Evolutionary conservation across 1,284 basidiomycete genomes (phyloP).

Genomic region (Papiliotrema nemorosa): DNA sequence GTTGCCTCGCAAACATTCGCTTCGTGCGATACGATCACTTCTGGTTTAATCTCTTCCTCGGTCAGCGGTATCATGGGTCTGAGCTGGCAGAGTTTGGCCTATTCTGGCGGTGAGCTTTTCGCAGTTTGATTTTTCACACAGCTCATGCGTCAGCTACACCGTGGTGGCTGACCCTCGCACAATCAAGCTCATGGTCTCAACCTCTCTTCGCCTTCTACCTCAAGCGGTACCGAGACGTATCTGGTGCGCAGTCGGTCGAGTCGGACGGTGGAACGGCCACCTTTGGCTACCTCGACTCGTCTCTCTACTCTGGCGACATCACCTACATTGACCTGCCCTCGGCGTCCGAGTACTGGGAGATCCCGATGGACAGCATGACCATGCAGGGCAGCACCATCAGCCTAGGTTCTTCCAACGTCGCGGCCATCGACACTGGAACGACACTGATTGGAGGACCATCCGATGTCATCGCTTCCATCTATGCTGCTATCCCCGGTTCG

Average conservation of each 20-base stretch:
- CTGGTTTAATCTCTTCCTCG: slow-evolving; percentile 42
- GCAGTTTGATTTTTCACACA: neutral
- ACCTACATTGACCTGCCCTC: slow-evolving; percentile 63
- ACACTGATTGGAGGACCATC: slow-evolving; percentile 84
- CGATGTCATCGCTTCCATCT: slow-evolving; percentile 62
- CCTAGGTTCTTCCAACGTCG: slow-evolving; percentile 37
- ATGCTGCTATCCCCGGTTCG: slow-evolving; percentile 70
- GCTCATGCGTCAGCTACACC: slow-evolving; percentile 39
- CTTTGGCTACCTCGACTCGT: slow-evolving; percentile 58
- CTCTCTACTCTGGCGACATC: slow-evolving; percentile 72
- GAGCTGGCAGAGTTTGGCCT: slow-evolving; percentile 50
- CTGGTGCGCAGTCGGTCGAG: slow-evolving; percentile 54
- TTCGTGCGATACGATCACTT: slow-evolving; percentile 39
- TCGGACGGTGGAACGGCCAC: slow-evolving; percentile 70
- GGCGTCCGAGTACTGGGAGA: slow-evolving; percentile 46
- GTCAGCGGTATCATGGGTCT: slow-evolving; percentile 54
- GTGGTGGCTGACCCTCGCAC: slow-evolving; percentile 63
- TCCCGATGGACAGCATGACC: slow-evolving; percentile 42
- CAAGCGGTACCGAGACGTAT: slow-evolving; percentile 65
- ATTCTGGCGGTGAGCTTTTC: slow-evolving; percentile 38
- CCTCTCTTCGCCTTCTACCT: slow-evolving; percentile 79
- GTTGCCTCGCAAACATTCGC: slow-evolving; percentile 67
- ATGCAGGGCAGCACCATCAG: slow-evolving; percentile 49
- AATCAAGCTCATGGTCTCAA: slow-evolving; percentile 56
- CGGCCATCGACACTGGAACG: slow-evolving; percentile 67